phyloP scores from a whole-genome alignment of 2,329 filamentous ascomycete genomes.

The Neonectria sp. region DNA sequence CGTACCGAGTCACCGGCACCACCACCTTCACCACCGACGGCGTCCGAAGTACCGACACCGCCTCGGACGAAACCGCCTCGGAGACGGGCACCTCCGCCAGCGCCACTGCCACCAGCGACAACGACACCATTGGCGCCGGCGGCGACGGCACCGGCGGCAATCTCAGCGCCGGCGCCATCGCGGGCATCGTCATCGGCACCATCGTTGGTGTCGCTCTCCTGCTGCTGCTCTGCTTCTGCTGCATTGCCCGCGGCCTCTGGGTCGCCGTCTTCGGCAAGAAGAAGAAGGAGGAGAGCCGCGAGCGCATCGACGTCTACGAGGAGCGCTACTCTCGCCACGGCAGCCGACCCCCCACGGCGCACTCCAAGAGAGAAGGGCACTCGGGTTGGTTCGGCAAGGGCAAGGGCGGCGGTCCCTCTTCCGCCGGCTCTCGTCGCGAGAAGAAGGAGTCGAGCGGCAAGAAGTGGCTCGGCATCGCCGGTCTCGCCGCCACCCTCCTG shows the following conservation, averaged over 20 bases:
- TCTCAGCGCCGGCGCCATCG: conserved; percentile 81
- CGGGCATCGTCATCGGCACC: conserved; percentile 84
- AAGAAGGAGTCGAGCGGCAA: conserved; percentile 65
- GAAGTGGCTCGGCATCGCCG: conserved; percentile 69
- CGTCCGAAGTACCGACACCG: conserved; percentile 61
- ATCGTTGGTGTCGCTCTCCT: conserved; percentile 78
- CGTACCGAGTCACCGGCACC: conserved; percentile 68
- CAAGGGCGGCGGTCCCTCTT: conserved; percentile 55
- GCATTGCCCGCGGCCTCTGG: conserved; percentile 75
- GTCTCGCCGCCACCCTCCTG: conserved; percentile 65
- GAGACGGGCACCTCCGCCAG: conserved; percentile 67
- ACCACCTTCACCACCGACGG: conserved; percentile 69
- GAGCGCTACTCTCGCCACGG: conserved; percentile 71
- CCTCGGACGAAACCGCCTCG: conserved; percentile 61
- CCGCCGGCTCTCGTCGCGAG: conserved; percentile 57
- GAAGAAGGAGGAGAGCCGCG: conserved; percentile 64
- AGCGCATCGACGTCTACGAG: conserved; percentile 73
- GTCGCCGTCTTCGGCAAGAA: conserved; percentile 74
- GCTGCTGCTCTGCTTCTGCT: conserved; percentile 81
- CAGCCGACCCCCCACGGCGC: conserved; percentile 57
- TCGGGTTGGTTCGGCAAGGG: conserved; percentile 70
- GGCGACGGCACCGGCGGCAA: conserved; percentile 59
- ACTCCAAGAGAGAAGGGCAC: conserved; percentile 67
- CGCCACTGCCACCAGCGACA: conserved; percentile 67
- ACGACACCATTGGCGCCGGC: conserved; percentile 54